Base-by-base conservation (phyloP, 257 asterid genomes). In the Ehretia macrophylla region DNA sequence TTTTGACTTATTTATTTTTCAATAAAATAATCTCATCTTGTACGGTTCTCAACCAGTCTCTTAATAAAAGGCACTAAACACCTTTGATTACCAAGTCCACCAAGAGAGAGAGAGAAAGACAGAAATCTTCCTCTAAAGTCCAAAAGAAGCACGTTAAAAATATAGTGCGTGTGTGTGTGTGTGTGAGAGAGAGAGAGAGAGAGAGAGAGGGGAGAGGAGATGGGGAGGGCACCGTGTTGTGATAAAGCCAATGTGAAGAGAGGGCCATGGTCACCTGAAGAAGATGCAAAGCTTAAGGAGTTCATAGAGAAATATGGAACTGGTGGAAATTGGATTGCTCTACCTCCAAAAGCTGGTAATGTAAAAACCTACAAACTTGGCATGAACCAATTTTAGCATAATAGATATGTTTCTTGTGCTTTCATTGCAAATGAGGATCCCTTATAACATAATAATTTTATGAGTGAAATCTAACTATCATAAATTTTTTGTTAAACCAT, bases 221-320 rank as follows among this genome's bases (percentile, higher is more conserved):
- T 90, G 97, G 97, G 97, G 17, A 90, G 97, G 71, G 95, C 97
- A 63, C 97, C 97, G 16, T 90, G 97, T 60, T 90, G 97, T 76
- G 97, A 90, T 39, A 90, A 90, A 74, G 88, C 94, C 9, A 89
- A 79, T 73, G 97, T 89, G 68, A 89, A 89, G 84, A 89, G 72
- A 62, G 97, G 97, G 51, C 95, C 97, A 62, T 90, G 97, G 97
- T 84, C 97, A 4, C 97, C 97, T 50, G 97, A 86, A 66, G 97
- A 90, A 82, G 97, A 90, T 77, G 88, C 86, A 0, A 90, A 86
- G 54, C 94, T 90, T 8, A 90, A 86, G 63, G 95, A 84, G 49
- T 90, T 79, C 65, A 84, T 90, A 9, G 83, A 84, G 17, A 90
- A 82, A 70, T 80, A 18, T 58, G 95, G 97, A 12, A 86, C 94